Percentiles rank a stretch among this genome's conserved stretches.
Conservation (phyloP, 768 basidiomycete species). For the Tricholoma sp. region DNA sequence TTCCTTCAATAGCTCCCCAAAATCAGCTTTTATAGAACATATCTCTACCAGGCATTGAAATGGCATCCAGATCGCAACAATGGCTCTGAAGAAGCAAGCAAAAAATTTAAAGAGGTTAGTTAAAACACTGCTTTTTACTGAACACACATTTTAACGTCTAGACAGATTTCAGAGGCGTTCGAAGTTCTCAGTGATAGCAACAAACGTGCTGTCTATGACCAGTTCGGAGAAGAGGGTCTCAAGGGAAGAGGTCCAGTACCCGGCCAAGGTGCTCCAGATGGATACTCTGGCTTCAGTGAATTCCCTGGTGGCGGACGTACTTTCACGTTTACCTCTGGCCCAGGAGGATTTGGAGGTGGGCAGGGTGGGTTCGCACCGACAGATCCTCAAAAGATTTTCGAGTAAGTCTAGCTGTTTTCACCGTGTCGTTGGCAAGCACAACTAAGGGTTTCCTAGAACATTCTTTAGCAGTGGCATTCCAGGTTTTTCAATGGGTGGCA, state of each 20-base stretch:
- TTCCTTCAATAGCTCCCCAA: not conserved
- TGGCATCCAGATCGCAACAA: slow-evolving; percentile 93
- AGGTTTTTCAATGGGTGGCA: slow-evolving; percentile 28
- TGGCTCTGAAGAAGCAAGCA: slow-evolving; percentile 78
- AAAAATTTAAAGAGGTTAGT: slow-evolving; percentile 88
- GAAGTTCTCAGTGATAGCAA: slow-evolving; percentile 89
- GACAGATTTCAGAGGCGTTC: slow-evolving; percentile 90
- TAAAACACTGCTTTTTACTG: not conserved
- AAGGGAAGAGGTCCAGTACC: slow-evolving; percentile 61
- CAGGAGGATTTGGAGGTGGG: slow-evolving; percentile 37
- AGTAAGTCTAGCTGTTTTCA: slow-evolving; percentile 43
- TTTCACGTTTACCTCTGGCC: slow-evolving; percentile 54
- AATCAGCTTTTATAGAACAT: slow-evolving; percentile 3
- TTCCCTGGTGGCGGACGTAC: slow-evolving; percentile 45
- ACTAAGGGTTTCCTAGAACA: slow-evolving; percentile 35
- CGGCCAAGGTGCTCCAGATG: slow-evolving; percentile 36
- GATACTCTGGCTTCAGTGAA: not conserved
- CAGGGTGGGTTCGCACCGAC: slow-evolving; percentile 62
- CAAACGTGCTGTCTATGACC: slow-evolving; percentile 84
- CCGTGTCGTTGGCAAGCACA: not conserved
- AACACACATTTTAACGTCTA: not conserved
- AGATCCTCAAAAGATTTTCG: slow-evolving; percentile 87
- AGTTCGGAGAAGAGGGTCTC: slow-evolving; percentile 92
- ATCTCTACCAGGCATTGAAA: slow-evolving; percentile 63
- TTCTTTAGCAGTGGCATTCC: slow-evolving; percentile 40